Conservation (phyloP, 1,139 yeast genomes). For the Chernovozyma sophiae-reginae region DNA sequence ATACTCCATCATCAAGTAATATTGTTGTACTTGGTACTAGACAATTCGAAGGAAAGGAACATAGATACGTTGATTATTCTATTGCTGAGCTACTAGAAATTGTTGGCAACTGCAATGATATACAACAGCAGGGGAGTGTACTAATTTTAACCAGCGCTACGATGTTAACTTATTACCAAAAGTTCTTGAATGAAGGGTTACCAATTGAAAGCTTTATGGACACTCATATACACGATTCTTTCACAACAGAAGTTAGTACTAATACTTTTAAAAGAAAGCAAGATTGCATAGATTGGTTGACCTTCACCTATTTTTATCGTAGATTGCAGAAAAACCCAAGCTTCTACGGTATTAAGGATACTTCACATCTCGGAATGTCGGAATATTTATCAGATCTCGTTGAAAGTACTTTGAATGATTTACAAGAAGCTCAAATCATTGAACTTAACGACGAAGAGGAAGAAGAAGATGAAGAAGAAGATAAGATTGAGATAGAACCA, state of each 20-base stretch:
- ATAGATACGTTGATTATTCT: constrained; percentile 64
- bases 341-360: constrained; percentile 72
- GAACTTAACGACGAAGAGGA: constrained; percentile 48
- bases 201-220: constrained; percentile 81
- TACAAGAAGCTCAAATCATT: constrained; percentile 58
- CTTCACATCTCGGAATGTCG: constrained; percentile 65
- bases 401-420: constrained; percentile 66
- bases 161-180: constrained; percentile 60
- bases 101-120: constrained; percentile 55
- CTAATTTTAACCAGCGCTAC: constrained; percentile 55
- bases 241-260: constrained; percentile 68
- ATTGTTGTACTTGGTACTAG: constrained; percentile 73
- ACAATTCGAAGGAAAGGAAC: constrained; percentile 68
- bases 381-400: constrained; percentile 80
- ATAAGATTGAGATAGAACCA: constrained; percentile 48
- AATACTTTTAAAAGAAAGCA: constrained; percentile 67
- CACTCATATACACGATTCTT: constrained; percentile 55
- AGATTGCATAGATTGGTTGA: constrained; percentile 87
- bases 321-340: constrained; percentile 81
- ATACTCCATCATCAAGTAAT: constrained; percentile 48
- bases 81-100: constrained; percentile 65
- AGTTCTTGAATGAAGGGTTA: constrained; percentile 68
- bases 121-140: constrained; percentile 28
- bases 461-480: constrained; percentile 29
- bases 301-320: constrained; percentile 79